phyloP scores from a whole-genome alignment of 371 early-diverging fungal species.

The Haplosporangium sp. region DNA sequence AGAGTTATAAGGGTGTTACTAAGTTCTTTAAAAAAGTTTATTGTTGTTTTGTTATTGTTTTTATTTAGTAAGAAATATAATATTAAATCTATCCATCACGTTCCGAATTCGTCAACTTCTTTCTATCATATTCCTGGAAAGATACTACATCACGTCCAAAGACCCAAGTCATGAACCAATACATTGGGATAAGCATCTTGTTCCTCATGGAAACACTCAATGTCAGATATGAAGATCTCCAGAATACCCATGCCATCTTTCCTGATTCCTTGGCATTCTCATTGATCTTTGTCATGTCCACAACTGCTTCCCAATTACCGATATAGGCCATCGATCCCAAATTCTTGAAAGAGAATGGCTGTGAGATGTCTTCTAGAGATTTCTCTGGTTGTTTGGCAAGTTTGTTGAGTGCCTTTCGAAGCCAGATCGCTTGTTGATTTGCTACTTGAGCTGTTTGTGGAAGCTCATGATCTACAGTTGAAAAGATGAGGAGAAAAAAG shows the following conservation, averaged over 20 bases:
- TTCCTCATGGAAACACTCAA: slow-evolving; percentile 79
- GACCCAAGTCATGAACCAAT: slow-evolving; percentile 76
- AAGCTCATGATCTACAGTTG: slow-evolving; percentile 58
- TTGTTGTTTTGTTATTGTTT: too few relatives aligned
- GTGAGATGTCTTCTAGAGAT: slow-evolving; percentile 20
- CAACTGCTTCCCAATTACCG: slow-evolving; percentile 67
- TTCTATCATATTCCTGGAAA: slow-evolving; percentile 52
- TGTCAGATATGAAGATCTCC: slow-evolving; percentile 85
- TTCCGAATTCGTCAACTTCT: slow-evolving; percentile 35
- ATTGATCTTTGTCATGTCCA: slow-evolving; percentile 61
- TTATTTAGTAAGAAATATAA: too few relatives aligned
- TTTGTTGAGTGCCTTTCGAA: slow-evolving; percentile 62
- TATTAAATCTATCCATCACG: slow-evolving; percentile 19
- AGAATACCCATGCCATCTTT: slow-evolving; percentile 76
- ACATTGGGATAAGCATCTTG: slow-evolving; percentile 79
- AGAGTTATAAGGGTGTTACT: too few relatives aligned
- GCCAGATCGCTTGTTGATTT: slow-evolving; percentile 79
- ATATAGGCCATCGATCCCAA: slow-evolving; percentile 67
- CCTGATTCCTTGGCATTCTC: slow-evolving; percentile 63
- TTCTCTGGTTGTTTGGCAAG: slow-evolving; percentile 55
- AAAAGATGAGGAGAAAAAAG: neutral
- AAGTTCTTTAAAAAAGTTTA: too few relatives aligned
- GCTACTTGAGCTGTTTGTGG: slow-evolving; percentile 90
- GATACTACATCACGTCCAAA: slow-evolving; percentile 69
- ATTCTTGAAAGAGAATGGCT: slow-evolving; percentile 58